Evolutionary conservation across 2,329 filamentous ascomycete species (phyloP).

Genomic region (Pseudocercospora pini-densiflorae): DNA sequence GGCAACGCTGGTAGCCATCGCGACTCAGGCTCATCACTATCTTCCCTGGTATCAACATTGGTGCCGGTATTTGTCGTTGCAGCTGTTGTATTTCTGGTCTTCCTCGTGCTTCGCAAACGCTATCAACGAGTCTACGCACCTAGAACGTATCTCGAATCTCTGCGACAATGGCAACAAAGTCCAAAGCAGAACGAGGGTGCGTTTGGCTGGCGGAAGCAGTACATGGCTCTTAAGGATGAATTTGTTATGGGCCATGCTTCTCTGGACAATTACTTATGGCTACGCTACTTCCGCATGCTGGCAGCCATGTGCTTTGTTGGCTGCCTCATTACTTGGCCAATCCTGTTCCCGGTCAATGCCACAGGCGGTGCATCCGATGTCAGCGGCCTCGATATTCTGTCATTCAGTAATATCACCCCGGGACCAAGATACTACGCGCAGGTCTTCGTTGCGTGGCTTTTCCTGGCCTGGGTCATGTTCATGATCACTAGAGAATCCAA

Average conservation of each 20-base stretch:
- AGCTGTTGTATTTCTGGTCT: constrained; percentile 48
- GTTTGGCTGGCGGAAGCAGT: constrained; percentile 56
- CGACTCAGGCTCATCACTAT: background rate
- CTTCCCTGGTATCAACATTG: background rate
- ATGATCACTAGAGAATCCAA: constrained; percentile 52
- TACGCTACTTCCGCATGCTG: constrained; percentile 52
- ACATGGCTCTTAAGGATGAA: constrained; percentile 38
- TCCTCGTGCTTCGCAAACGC: constrained; percentile 52
- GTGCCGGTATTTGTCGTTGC: background rate
- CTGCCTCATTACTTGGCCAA: constrained; percentile 50
- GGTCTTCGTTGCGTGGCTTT: constrained; percentile 45
- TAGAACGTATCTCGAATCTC: constrained; percentile 32
- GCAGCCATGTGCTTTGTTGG: constrained; percentile 48
- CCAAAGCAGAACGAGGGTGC: constrained; percentile 51
- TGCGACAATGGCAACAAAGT: constrained; percentile 49
- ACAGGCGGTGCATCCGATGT: constrained; percentile 35
- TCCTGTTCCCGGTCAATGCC: constrained; percentile 53
- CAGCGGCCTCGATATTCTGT: constrained; percentile 36
- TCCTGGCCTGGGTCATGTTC: constrained; percentile 48
- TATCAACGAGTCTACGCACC: constrained; percentile 46
- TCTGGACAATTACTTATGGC: constrained; percentile 54
- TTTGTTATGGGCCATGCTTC: constrained; percentile 52
- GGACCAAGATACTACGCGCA: constrained; percentile 50
- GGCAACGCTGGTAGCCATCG: background rate
- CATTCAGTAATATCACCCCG: constrained; percentile 44